These are phyloP conservation scores for Aspergillus jensenii DNA, from an alignment of 2,329 filamentous ascomycete genomes.

Conservation along the genomic window DNA sequence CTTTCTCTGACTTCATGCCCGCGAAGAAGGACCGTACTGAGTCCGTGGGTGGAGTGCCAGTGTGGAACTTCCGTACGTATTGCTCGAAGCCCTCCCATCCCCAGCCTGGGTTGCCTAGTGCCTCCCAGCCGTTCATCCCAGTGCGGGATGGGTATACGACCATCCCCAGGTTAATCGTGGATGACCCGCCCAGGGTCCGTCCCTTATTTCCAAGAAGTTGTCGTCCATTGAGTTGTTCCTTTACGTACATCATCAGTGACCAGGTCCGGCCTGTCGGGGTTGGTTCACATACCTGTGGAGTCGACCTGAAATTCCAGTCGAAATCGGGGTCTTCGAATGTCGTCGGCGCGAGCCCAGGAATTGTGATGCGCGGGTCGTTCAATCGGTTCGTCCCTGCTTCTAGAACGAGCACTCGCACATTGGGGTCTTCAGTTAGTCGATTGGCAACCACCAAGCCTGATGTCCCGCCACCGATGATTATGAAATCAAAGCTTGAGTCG, in stretches of 20 bases:
- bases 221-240: conserved; percentile 37
- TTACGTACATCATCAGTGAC: not conserved
- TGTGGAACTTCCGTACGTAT: conserved; percentile 50
- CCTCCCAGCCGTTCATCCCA: conserved; percentile 48
- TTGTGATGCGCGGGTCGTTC: conserved; percentile 23
- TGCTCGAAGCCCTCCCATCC: conserved; percentile 46
- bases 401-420: conserved; percentile 27
- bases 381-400: conserved; percentile 28
- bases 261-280: too few species aligned
- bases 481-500: conserved; percentile 7
- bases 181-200: conserved; percentile 52
- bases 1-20: conserved; percentile 20
- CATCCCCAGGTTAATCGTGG: conserved; percentile 44
- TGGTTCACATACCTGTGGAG: conserved; percentile 15
- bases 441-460: conserved; percentile 33
- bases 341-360: conserved; percentile 19
- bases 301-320: conserved; percentile 27
- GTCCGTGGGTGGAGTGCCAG: conserved; percentile 19
- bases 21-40: not conserved
- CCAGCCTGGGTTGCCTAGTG: conserved; percentile 49
- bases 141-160: conserved; percentile 23
- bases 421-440: conserved; percentile 29
- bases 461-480: conserved; percentile 30
- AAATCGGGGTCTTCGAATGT: conserved; percentile 23
- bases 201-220: conserved; percentile 46